phyloP scores from a whole-genome alignment of 257 asterid species.

The Cordia subcordata region DNA sequence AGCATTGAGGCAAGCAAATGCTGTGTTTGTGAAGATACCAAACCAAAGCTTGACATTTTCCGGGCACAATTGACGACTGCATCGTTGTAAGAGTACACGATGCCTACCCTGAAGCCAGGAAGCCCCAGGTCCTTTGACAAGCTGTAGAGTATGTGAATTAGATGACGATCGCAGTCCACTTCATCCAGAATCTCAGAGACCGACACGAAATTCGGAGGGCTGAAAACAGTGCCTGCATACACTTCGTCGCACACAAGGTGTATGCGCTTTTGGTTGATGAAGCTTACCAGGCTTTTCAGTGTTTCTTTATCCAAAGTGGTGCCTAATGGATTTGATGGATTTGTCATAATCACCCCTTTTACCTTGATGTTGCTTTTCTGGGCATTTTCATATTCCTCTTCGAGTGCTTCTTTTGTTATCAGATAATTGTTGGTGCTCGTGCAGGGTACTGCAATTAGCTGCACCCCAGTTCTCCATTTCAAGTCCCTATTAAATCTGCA shows the following conservation, averaged over 20 bases:
- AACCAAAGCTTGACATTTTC: too few relatives aligned
- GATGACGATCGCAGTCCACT: constrained; percentile 29
- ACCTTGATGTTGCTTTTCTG: constrained; percentile 36
- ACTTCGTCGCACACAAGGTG: too few relatives aligned
- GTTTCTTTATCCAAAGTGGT: too few relatives aligned
- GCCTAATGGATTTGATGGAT: too few relatives aligned
- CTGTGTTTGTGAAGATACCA: too few relatives aligned
- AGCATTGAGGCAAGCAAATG: too few relatives aligned
- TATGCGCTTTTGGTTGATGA: too few relatives aligned
- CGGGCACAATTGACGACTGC: constrained; percentile 32
- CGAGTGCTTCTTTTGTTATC: constrained; percentile 53
- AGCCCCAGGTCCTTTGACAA: constrained; percentile 82
- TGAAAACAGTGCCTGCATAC: constrained; percentile 53
- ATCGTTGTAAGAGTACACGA: constrained; percentile 71
- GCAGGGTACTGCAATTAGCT: constrained; percentile 53
- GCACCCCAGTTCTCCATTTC: constrained; percentile 78
- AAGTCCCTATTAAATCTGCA: constrained; percentile 76
- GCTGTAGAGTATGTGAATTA: constrained; percentile 59
- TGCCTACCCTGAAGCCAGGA: constrained; percentile 79
- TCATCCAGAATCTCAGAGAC: constrained; percentile 52
- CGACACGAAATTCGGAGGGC: constrained; percentile 32
- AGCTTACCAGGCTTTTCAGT: too few relatives aligned
- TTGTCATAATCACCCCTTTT: too few relatives aligned
- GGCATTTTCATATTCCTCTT: constrained; percentile 56
- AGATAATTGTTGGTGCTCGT: constrained; percentile 51